Percentiles rank a stretch among this genome's conserved stretches.
Conservation (phyloP, 371 early-diverging fungal genomes). For the Lichtheimia ramosa region DNA sequence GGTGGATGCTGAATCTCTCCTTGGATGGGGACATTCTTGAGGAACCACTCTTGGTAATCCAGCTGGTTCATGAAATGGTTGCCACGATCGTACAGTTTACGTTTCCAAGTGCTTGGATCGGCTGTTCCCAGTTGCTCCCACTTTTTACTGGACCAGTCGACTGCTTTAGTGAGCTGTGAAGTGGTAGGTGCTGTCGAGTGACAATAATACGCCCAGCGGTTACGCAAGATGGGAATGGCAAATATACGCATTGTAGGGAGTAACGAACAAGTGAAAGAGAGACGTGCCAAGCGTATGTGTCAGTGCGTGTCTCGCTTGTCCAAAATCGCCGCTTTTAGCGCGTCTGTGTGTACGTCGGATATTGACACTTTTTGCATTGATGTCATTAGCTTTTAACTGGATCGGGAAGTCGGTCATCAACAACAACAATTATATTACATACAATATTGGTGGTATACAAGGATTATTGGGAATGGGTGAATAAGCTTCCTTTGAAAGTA, state of each 20-base stretch:
- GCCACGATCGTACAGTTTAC: slow-evolving; percentile 62
- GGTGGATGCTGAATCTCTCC: slow-evolving; percentile 40
- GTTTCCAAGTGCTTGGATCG: slow-evolving; percentile 55
- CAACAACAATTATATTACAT: no score
- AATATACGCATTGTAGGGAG: slow-evolving; percentile 32
- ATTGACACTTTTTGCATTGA: no score
- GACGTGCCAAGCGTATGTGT: no score
- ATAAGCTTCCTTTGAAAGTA: not conserved
- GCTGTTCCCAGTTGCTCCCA: slow-evolving; percentile 63
- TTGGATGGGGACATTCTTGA: slow-evolving; percentile 71
- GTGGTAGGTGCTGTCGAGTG: slow-evolving; percentile 37
- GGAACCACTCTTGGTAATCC: slow-evolving; percentile 77
- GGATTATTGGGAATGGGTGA: not conserved
- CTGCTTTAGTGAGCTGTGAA: slow-evolving; percentile 53
- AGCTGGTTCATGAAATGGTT: slow-evolving; percentile 69
- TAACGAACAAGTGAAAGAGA: no score
- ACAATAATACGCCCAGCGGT: slow-evolving; percentile 57
- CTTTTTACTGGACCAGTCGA: slow-evolving; percentile 59
- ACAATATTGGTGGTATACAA: no score
- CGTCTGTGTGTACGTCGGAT: no score
- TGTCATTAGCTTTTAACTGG: no score
- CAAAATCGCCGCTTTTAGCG: no score
- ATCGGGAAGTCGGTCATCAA: no score
- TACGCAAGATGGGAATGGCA: slow-evolving; percentile 46
- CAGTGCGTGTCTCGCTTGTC: no score